Percentiles rank a stretch among this genome's conserved stretches.
These are phyloP conservation scores for Phytophthora megakarya DNA, from an alignment of 352 stramenopile species.

Conservation along the genomic window DNA sequence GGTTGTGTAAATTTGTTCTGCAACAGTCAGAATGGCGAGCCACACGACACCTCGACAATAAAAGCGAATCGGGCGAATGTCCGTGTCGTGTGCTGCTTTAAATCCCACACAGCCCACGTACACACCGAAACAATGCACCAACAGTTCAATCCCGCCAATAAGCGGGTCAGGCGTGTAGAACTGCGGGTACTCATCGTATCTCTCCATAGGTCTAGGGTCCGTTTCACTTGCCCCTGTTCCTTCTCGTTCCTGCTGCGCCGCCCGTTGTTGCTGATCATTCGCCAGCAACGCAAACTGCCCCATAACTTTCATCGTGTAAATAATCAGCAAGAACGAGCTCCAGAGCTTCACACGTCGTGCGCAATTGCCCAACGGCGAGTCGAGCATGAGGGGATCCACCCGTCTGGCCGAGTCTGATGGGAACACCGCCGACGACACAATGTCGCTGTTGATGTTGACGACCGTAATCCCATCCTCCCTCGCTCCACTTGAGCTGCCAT, in stretches of 20 bases:
- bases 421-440: slow-evolving; percentile 85
- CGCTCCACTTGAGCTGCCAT: slow-evolving; percentile 23
- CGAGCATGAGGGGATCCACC: slow-evolving; percentile 87
- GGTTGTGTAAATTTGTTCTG: slow-evolving; percentile 85
- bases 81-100: slow-evolving; percentile 85
- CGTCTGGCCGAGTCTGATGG: slow-evolving; percentile 80
- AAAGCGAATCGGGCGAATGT: slow-evolving; percentile 85
- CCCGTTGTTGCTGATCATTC: slow-evolving; percentile 77
- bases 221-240: slow-evolving; percentile 35
- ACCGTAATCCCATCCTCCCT: slow-evolving; percentile 65
- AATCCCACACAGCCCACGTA: slow-evolving; percentile 88
- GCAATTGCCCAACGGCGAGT: slow-evolving; percentile 81
- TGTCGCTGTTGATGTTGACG: slow-evolving; percentile 82
- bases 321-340: slow-evolving; percentile 88
- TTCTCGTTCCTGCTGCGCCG: slow-evolving; percentile 38
- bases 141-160: slow-evolving; percentile 66
- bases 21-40: slow-evolving; percentile 76
- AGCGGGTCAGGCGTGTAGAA: slow-evolving; percentile 82
- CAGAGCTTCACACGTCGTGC: slow-evolving; percentile 86
- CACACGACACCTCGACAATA: slow-evolving; percentile 81
- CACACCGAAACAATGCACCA: slow-evolving; percentile 83
- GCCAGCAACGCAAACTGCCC: slow-evolving; percentile 82
- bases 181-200: slow-evolving; percentile 78
- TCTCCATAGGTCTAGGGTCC: slow-evolving; percentile 46
- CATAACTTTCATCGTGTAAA: slow-evolving; percentile 92